Percentiles rank a stretch among this genome's conserved stretches.
Evolutionary conservation across 2,329 filamentous ascomycete genomes (phyloP).

Genomic region (Byssoonygena ceratinophila): DNA sequence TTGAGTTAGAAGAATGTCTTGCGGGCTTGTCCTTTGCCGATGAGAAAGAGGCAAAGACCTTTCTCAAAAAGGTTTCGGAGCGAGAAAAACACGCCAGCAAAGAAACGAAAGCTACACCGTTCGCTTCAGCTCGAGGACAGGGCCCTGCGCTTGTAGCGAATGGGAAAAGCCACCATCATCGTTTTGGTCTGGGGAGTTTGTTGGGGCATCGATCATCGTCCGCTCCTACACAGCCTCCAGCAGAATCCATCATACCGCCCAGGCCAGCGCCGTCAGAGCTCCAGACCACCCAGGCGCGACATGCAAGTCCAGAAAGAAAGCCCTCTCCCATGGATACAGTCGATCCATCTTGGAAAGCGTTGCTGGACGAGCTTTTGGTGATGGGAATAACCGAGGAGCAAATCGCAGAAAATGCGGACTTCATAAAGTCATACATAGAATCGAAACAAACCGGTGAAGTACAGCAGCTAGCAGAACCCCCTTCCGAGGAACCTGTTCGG

Average conservation of each 20-base stretch:
- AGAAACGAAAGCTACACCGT: conserved; percentile 67
- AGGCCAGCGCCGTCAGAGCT: conserved; percentile 20
- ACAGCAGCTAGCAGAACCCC: conserved; percentile 31
- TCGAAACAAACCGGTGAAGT: conserved; percentile 48
- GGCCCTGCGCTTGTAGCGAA: conserved; percentile 36
- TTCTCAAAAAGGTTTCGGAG: conserved; percentile 95
- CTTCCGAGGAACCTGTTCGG: conserved; percentile 37
- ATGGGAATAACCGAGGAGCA: conserved; percentile 61
- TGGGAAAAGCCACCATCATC: conserved; percentile 36
- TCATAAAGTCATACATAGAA: conserved; percentile 58
- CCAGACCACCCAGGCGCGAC: conserved; percentile 23
- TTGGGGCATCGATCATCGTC: conserved; percentile 42
- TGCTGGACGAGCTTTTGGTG: conserved; percentile 50
- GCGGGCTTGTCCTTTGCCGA: conserved; percentile 87
- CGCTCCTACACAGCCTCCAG: conserved; percentile 27
- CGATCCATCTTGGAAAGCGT: conserved; percentile 52
- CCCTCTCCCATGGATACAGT: conserved; percentile 43
- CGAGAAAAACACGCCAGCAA: conserved; percentile 92
- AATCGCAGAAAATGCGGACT: conserved; percentile 56
- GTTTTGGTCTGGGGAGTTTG: conserved; percentile 43
- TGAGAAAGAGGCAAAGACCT: conserved; percentile 94
- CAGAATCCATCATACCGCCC: conserved; percentile 43
- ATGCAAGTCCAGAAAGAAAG: conserved; percentile 26
- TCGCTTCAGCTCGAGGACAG: conserved; percentile 44
- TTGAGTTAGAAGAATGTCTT: conserved; percentile 86